Percentiles rank a stretch among this genome's conserved stretches.
Evolutionary conservation across 1,139 yeast species (phyloP).

Genomic region (Scheffersomyces segobiensis): DNA sequence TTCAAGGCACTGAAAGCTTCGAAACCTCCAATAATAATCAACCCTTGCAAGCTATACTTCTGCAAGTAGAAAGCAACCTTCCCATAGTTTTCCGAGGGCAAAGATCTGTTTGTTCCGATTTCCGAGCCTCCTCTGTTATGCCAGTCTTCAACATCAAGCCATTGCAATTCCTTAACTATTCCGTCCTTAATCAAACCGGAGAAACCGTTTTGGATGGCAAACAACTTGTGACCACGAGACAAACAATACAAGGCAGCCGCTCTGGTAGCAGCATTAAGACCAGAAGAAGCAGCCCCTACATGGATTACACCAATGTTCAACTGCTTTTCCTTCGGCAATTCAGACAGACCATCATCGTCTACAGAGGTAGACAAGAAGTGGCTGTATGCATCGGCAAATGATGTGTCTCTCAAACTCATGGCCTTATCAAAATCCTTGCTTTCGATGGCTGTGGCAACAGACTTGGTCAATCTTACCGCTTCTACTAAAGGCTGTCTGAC

Average conservation of each 20-base stretch:
- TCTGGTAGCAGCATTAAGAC: constrained; percentile 75
- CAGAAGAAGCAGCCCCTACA: constrained; percentile 85
- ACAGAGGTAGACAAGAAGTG: constrained; percentile 71
- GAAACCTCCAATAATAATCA: constrained; percentile 75
- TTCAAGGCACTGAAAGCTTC: constrained; percentile 74
- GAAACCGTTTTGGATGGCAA: constrained; percentile 75
- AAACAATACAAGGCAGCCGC: constrained; percentile 74
- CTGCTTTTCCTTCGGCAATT: constrained; percentile 55
- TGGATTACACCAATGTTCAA: constrained; percentile 75
- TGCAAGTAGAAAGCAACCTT: constrained; percentile 76
- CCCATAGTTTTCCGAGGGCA: constrained; percentile 68
- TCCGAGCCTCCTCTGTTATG: constrained; percentile 77
- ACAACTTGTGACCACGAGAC: constrained; percentile 73
- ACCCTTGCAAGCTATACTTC: constrained; percentile 70
- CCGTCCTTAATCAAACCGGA: constrained; percentile 77
- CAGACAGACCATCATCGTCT: constrained; percentile 62
- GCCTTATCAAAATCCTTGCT: constrained; percentile 63
- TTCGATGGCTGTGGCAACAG: constrained; percentile 68
- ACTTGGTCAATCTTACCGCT: constrained; percentile 67
- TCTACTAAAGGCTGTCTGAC: constrained; percentile 70
- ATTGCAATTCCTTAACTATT: constrained; percentile 57
- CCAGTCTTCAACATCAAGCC: constrained; percentile 77
- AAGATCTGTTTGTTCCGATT: constrained; percentile 75
- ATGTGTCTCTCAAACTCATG: constrained; percentile 67
- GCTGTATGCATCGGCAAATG: constrained; percentile 68